These are phyloP conservation scores for Atalantia buxifolia DNA, from an alignment of 345 rosid genomes.

Conservation along the genomic window DNA sequence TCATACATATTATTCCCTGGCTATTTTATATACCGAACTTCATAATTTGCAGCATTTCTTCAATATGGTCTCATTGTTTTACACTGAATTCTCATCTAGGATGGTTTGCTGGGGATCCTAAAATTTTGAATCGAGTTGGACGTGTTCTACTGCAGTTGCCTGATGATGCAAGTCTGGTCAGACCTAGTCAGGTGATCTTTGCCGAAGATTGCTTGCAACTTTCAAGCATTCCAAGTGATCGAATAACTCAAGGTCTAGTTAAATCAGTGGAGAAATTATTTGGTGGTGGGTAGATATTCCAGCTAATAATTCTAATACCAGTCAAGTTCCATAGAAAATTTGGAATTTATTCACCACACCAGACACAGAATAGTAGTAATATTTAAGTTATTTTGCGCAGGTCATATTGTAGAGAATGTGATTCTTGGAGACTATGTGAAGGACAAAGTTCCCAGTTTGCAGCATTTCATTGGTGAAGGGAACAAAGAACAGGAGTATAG, in stretches of 20 bases:
- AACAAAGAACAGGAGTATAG: constrained; percentile 30
- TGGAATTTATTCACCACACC: background rate
- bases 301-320: background rate
- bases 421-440: constrained; percentile 57
- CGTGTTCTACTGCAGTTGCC: constrained; percentile 51
- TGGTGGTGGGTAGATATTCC: constrained; percentile 43
- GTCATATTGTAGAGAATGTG: constrained; percentile 40
- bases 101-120: constrained; percentile 88
- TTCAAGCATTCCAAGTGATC: constrained; percentile 54
- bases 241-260: constrained; percentile 44
- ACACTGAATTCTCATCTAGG: constrained; percentile 38
- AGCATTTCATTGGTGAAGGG: constrained; percentile 50
- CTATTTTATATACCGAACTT: background rate
- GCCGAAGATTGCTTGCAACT: constrained; percentile 73
- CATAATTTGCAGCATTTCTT: background rate
- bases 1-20: background rate
- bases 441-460: constrained; percentile 67
- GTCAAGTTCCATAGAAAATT: background rate
- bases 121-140: constrained; percentile 61
- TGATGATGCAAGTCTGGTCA: constrained; percentile 12
- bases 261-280: constrained; percentile 54
- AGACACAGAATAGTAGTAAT: background rate
- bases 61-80: background rate
- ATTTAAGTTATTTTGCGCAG: constrained; percentile 31
- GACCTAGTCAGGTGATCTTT: constrained; percentile 53